A percentile compares a stretch with the other conserved stretches of the same genome.
Evolutionary conservation across 2,329 filamentous ascomycete species (phyloP).

Genomic region (Calonectria ilicicola): DNA sequence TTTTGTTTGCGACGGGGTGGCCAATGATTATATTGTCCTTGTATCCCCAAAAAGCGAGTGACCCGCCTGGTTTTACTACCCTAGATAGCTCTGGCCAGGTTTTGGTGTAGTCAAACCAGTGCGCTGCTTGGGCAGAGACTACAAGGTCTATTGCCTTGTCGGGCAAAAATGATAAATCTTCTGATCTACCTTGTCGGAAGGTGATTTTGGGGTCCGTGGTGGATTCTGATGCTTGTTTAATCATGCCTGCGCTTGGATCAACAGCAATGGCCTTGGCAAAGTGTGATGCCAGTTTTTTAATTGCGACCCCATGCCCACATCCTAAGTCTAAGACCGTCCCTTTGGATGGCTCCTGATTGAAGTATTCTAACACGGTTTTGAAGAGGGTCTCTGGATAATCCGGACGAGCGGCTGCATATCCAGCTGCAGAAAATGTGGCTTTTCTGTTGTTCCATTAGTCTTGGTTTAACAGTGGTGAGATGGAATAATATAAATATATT

Average conservation of each 20-base stretch:
- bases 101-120: constrained; percentile 73
- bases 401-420: constrained; percentile 71
- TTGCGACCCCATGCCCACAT: constrained; percentile 70
- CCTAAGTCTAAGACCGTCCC: constrained; percentile 68
- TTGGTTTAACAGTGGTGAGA: neutral
- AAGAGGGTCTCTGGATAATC: constrained; percentile 68
- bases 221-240: constrained; percentile 59
- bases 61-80: constrained; percentile 66
- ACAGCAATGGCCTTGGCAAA: constrained; percentile 65
- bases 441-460: constrained; percentile 53
- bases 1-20: constrained; percentile 61
- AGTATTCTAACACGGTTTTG: constrained; percentile 65
- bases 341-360: constrained; percentile 51
- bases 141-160: constrained; percentile 64
- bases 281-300: constrained; percentile 63
- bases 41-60: constrained; percentile 75
- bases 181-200: constrained; percentile 63
- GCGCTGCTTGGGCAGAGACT: constrained; percentile 68
- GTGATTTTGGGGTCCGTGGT: constrained; percentile 58
- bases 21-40: constrained; percentile 72
- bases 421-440: constrained; percentile 65
- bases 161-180: constrained; percentile 63
- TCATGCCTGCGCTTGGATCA: constrained; percentile 70
- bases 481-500: neutral
- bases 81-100: constrained; percentile 68